phyloP scores from a whole-genome alignment of 2,329 filamentous ascomycete species.

The Fusarium sp. region DNA sequence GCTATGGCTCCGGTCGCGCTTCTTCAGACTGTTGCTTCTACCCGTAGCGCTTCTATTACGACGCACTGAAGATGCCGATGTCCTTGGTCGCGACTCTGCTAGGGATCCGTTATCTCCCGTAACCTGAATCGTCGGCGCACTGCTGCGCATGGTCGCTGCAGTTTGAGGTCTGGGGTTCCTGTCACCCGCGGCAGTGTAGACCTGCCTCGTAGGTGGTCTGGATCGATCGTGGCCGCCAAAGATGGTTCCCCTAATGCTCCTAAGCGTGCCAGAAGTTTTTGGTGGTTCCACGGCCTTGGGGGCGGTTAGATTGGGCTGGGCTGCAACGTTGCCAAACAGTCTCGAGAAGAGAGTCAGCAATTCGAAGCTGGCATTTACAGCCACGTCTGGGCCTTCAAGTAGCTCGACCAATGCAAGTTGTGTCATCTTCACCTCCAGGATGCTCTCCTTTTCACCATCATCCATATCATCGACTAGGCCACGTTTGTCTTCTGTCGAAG shows the following conservation, averaged over 20 bases:
- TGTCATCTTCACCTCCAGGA: slow-evolving; percentile 96
- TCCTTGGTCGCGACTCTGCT: slow-evolving; percentile 48
- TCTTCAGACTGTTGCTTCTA: slow-evolving; percentile 63
- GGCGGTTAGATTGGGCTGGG: slow-evolving; percentile 56
- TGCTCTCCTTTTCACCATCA: slow-evolving; percentile 82
- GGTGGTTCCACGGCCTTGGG: slow-evolving; percentile 64
- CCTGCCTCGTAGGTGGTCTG: slow-evolving; percentile 54
- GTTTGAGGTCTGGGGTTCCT: slow-evolving; percentile 52
- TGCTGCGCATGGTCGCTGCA: slow-evolving; percentile 54
- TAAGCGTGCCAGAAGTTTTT: slow-evolving; percentile 76
- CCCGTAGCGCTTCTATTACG: slow-evolving; percentile 57
- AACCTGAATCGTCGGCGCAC: slow-evolving; percentile 78
- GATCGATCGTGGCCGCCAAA: slow-evolving; percentile 70
- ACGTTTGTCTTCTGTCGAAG: slow-evolving; percentile 37
- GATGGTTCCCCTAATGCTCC: slow-evolving; percentile 78
- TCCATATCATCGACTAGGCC: slow-evolving; percentile 83
- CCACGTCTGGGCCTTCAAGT: slow-evolving; percentile 82
- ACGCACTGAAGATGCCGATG: slow-evolving; percentile 46
- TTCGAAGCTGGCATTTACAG: slow-evolving; percentile 89
- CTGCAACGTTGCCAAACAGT: slow-evolving; percentile 72
- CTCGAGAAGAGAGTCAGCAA: slow-evolving; percentile 83
- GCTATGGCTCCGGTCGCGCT: slow-evolving; percentile 61
- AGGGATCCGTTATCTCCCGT: slow-evolving; percentile 69
- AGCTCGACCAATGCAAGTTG: slow-evolving; percentile 87
- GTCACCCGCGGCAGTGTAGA: slow-evolving; percentile 50